Percentiles rank a stretch among this genome's conserved stretches.
phyloP scores from a whole-genome alignment of 257 asterid genomes.

The Anisodus tanguticus region DNA sequence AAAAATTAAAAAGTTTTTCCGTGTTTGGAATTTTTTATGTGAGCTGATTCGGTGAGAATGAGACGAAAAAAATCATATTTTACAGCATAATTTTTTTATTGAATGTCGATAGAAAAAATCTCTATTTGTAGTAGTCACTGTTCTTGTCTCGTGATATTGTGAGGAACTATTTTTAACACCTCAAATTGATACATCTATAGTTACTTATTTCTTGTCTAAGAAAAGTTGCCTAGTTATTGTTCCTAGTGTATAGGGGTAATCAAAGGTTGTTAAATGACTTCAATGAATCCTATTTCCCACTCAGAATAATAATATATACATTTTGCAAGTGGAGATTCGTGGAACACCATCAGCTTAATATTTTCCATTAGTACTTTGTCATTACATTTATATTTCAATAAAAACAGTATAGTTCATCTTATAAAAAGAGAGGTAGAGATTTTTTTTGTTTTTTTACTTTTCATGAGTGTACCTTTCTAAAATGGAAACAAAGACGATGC shows the following conservation, averaged over 20 bases:
- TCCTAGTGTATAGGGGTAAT: constrained; percentile 3
- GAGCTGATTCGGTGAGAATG: too few relatives aligned
- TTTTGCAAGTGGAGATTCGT: constrained; percentile 36
- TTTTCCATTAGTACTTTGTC: background rate
- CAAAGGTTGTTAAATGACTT: background rate
- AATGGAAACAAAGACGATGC: constrained; percentile 47
- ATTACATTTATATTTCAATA: constrained; percentile 30
- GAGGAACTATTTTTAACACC: background rate
- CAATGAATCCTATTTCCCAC: constrained; percentile 9
- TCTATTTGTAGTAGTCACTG: background rate
- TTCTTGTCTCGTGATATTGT: constrained; percentile 21
- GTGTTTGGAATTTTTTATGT: too few relatives aligned
- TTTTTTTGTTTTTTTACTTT: constrained; percentile 27
- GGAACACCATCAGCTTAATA: constrained; percentile 41
- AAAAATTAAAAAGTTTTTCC: too few relatives aligned
- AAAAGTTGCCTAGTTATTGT: constrained; percentile 21
- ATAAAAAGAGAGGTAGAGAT: background rate
- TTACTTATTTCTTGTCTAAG: background rate
- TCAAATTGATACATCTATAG: background rate
- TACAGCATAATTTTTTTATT: too few relatives aligned
- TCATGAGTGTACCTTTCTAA: constrained; percentile 34
- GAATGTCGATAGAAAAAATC: too few relatives aligned
- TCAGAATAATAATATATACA: constrained; percentile 26
- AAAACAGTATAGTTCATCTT: constrained; percentile 29
- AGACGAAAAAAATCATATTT: too few relatives aligned